phyloP scores from a whole-genome alignment of 192 early-diverging fungal genomes.

The Spizellomyces sp. region DNA sequence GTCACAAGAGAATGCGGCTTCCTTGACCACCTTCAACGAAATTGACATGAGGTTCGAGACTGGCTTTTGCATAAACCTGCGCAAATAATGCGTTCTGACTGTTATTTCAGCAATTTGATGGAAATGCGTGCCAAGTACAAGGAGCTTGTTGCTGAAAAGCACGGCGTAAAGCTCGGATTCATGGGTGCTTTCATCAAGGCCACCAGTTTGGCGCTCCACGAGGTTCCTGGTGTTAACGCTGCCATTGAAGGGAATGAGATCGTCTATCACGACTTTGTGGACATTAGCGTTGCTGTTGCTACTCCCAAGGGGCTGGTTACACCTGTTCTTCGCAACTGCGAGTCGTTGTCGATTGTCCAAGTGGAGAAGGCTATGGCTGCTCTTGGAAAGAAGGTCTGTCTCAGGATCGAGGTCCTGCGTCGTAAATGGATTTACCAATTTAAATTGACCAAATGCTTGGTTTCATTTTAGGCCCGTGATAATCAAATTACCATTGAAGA shows the following conservation, averaged over 20 bases:
- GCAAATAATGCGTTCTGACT: not conserved
- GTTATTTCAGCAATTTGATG: conserved; percentile 72
- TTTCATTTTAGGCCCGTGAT: conserved; percentile 76
- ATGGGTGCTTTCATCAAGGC: conserved; percentile 99
- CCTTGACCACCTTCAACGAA: conserved; percentile 99
- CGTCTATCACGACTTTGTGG: conserved; percentile 93
- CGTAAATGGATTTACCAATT: not conserved
- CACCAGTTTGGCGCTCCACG: conserved; percentile 78
- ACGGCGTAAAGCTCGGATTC: conserved; percentile 96
- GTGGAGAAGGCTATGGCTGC: conserved; percentile 90
- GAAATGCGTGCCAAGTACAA: conserved; percentile 91
- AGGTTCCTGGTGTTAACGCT: conserved; percentile 93
- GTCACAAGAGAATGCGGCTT: conserved; percentile 94
- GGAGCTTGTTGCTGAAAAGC: conserved; percentile 89
- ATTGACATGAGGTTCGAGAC: conserved; percentile 83
- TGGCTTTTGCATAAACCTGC: not conserved
- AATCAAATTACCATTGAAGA: conserved; percentile 98
- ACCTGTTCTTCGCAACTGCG: conserved; percentile 91
- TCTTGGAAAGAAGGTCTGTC: conserved; percentile 74
- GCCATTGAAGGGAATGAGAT: conserved; percentile 91
- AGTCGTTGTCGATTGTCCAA: conserved; percentile 83
- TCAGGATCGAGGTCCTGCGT: not conserved
- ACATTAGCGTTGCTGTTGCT: conserved; percentile 94
- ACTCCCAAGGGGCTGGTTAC: conserved; percentile 99
- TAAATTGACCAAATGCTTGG: too few relatives aligned